Evolutionary conservation across 257 asterid genomes (phyloP).

Genomic region (Solanum virginianum): DNA sequence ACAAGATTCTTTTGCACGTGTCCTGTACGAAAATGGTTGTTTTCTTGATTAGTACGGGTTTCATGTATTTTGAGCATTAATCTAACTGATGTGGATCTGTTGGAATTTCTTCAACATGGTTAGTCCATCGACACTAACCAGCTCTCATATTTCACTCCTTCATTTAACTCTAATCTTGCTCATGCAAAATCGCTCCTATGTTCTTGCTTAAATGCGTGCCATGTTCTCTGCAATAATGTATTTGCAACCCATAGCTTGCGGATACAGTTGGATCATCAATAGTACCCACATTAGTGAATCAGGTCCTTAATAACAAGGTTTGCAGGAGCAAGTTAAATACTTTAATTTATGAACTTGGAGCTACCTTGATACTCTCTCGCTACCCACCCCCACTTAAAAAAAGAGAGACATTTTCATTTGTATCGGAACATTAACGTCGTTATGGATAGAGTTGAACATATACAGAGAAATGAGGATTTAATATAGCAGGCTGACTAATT

Average conservation of each 20-base stretch:
- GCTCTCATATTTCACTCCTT: neutral
- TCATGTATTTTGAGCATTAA: constrained; percentile 80
- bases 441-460: neutral
- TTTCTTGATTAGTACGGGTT: constrained; percentile 36
- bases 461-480: neutral
- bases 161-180: neutral
- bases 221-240: neutral
- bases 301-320: constrained; percentile 75
- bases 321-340: constrained; percentile 53
- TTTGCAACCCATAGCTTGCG: constrained; percentile 37
- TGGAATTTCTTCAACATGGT: no score
- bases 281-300: constrained; percentile 70
- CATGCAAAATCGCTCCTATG: no score
- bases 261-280: constrained; percentile 92
- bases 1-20: neutral
- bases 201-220: neutral
- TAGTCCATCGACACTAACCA: neutral
- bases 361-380: neutral
- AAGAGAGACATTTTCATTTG: neutral
- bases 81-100: constrained; percentile 38
- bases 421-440: neutral
- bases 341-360: neutral
- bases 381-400: neutral
- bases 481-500: no score
- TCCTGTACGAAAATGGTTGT: neutral